These are phyloP conservation scores for Colletotrichum sp. DNA, from an alignment of 2,329 filamentous ascomycete genomes.

Conservation along the genomic window DNA sequence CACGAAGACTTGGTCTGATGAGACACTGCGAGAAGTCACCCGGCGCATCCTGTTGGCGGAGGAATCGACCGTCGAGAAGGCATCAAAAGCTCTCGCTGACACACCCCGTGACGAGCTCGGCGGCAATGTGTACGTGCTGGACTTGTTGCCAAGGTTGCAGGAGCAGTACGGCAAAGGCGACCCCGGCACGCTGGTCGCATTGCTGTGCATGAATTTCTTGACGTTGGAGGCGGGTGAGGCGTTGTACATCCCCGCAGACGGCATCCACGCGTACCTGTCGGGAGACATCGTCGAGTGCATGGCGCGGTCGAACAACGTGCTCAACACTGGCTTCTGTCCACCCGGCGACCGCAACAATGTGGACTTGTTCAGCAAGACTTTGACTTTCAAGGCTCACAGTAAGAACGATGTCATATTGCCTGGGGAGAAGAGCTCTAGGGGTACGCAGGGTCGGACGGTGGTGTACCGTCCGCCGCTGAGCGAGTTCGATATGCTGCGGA, in stretches of 20 bases:
- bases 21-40: conserved; percentile 61
- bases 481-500: conserved; percentile 74
- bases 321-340: conserved; percentile 78
- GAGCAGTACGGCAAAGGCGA: conserved; percentile 69
- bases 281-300: conserved; percentile 82
- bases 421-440: conserved; percentile 35
- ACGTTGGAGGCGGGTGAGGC: conserved; percentile 68
- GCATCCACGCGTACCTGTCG: conserved; percentile 74
- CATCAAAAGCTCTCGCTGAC: conserved; percentile 55
- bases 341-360: conserved; percentile 66
- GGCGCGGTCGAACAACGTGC: conserved; percentile 76
- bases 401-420: conserved; percentile 61
- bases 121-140: conserved; percentile 61
- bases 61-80: conserved; percentile 54
- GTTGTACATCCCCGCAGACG: conserved; percentile 75
- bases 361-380: conserved; percentile 65
- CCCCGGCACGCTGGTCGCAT: conserved; percentile 70
- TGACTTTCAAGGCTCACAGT: conserved; percentile 69
- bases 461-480: conserved; percentile 71
- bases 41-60: conserved; percentile 59
- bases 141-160: conserved; percentile 68
- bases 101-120: conserved; percentile 53
- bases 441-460: conserved; percentile 64
- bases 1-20: conserved; percentile 56
- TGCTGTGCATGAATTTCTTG: conserved; percentile 78